Conservation (phyloP, 192 early-diverging fungal species). For the Mycoemilia scoparia region DNA sequence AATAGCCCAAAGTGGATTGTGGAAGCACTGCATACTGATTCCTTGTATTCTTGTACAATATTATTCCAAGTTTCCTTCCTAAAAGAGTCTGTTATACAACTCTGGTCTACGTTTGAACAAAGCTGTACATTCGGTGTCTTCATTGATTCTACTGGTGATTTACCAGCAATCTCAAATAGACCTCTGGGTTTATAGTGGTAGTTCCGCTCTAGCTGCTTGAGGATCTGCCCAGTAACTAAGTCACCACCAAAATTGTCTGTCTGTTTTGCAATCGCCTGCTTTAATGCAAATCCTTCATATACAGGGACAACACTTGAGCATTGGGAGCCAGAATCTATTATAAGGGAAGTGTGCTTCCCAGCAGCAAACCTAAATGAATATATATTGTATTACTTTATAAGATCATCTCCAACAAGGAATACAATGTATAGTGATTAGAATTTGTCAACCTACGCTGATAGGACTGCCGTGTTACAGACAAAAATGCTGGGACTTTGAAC, state of each 20-base stretch:
- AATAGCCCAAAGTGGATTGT: too few species aligned
- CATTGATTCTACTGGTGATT: conserved; percentile 51
- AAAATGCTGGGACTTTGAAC: conserved; percentile 83
- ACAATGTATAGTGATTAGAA: too few species aligned
- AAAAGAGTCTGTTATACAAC: conserved; percentile 33
- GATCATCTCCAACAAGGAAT: too few species aligned
- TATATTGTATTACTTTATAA: too few species aligned
- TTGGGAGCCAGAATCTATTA: conserved; percentile 81
- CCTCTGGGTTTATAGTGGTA: conserved; percentile 52
- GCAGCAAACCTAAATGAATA: too few species aligned
- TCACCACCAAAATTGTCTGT: conserved; percentile 72
- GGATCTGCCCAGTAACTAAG: conserved; percentile 55
- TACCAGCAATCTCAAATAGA: conserved; percentile 65
- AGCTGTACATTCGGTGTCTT: conserved; percentile 39
- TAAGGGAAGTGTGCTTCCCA: conserved; percentile 70
- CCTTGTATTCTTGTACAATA: conserved; percentile 84
- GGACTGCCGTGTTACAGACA: conserved; percentile 75
- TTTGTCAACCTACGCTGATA: too few species aligned
- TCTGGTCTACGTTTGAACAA: too few species aligned
- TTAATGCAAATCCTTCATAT: conserved; percentile 87
- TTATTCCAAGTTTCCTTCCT: conserved; percentile 55
- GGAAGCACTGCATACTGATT: conserved; percentile 74
- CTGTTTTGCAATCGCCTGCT: conserved; percentile 54
- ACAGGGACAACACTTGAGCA: conserved; percentile 88
- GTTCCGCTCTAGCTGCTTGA: conserved; percentile 36